phyloP scores from a whole-genome alignment of 768 basidiomycete genomes.

The Dacryopinax spathularia region DNA sequence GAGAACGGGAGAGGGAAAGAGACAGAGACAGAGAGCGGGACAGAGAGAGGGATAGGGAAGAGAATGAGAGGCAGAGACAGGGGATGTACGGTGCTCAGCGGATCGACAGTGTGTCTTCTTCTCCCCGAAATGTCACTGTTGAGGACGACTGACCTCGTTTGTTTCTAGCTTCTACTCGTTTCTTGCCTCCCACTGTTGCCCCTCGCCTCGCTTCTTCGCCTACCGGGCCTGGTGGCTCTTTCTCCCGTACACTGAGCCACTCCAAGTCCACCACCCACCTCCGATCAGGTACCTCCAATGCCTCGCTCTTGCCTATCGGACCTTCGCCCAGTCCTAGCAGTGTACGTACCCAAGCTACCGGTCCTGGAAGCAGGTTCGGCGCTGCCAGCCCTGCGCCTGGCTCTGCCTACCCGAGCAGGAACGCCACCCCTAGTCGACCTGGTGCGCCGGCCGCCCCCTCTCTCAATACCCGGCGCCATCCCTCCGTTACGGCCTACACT shows the following conservation, averaged over 20 bases:
- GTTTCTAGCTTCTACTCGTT: neutral
- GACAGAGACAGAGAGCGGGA: too few species aligned
- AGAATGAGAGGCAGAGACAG: neutral
- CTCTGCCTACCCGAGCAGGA: neutral
- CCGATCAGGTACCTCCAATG: neutral
- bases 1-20: too few species aligned
- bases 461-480: neutral
- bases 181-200: neutral
- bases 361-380: neutral
- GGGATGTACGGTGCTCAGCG: neutral
- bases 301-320: neutral
- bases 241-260: neutral
- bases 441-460: neutral
- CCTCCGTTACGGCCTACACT: neutral
- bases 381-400: neutral
- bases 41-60: neutral
- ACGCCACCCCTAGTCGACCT: neutral
- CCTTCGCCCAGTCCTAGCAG: neutral
- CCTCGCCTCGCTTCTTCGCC: neutral
- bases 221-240: neutral
- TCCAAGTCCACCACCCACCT: neutral
- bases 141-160: neutral
- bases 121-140: neutral
- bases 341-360: neutral
- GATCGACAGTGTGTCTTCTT: neutral